phyloP scores from a whole-genome alignment of 192 early-diverging fungal species.

The Allomyces macrogynus region DNA sequence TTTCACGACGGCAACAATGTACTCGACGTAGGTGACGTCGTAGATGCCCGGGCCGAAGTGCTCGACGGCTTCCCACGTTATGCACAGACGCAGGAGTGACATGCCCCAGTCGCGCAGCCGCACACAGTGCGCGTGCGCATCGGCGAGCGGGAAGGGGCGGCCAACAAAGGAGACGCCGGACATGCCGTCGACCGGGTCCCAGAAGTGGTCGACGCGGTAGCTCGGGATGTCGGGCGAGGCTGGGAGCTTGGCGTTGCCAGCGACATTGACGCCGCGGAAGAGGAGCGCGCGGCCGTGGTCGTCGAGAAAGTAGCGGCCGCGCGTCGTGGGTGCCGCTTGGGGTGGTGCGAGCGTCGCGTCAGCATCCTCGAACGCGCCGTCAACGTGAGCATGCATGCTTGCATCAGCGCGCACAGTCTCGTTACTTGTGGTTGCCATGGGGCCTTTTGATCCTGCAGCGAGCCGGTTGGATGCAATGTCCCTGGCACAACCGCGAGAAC shows the following conservation, averaged over 20 bases:
- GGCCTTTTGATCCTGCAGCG: too few relatives aligned
- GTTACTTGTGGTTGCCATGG: too few relatives aligned
- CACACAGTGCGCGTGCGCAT: constrained; percentile 51
- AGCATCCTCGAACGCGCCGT: too few relatives aligned
- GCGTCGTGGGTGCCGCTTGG: constrained; percentile 8
- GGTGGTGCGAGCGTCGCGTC: constrained; percentile 3
- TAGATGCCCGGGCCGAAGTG: constrained; percentile 39
- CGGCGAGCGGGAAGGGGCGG: constrained; percentile 42
- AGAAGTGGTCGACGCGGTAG: constrained; percentile 20
- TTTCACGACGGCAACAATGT: constrained; percentile 22
- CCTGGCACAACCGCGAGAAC: too few relatives aligned
- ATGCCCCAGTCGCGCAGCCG: constrained; percentile 48
- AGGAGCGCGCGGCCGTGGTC: constrained; percentile 19
- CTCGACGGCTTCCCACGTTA: constrained; percentile 58
- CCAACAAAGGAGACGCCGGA: constrained; percentile 45
- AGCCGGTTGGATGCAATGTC: too few relatives aligned
- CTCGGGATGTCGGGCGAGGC: constrained; percentile 13
- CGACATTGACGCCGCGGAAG: constrained; percentile 31
- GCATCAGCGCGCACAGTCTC: too few relatives aligned
- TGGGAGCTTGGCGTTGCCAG: constrained; percentile 29
- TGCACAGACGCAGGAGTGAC: constrained; percentile 45
- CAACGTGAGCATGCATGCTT: too few relatives aligned
- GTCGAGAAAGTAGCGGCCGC: constrained; percentile 26
- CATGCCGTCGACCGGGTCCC: constrained; percentile 17
- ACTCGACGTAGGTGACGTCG: constrained; percentile 28